Conservation (phyloP, 805 yeast genomes). For the Wickerhamiella vanderwaltii region DNA sequence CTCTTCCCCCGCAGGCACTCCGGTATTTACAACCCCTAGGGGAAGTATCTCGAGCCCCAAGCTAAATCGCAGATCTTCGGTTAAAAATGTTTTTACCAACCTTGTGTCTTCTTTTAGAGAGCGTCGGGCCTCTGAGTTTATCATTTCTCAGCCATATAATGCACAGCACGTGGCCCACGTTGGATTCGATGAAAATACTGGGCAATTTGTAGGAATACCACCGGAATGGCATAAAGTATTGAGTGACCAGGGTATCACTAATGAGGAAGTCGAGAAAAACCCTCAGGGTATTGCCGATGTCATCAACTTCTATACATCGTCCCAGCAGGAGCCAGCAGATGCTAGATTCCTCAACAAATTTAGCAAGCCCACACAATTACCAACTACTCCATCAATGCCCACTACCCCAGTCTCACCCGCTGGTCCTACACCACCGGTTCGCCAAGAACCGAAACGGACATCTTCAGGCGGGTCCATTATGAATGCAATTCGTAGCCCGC, state of each 20-base stretch:
- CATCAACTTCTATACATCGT: slow-evolving; percentile 53
- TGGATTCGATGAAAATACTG: slow-evolving; percentile 72
- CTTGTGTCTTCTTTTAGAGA: slow-evolving; percentile 11
- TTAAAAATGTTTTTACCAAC: slow-evolving; percentile 7
- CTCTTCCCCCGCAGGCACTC: not conserved
- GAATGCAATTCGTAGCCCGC: slow-evolving; percentile 9
- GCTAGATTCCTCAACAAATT: slow-evolving; percentile 21
- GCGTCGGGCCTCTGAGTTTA: slow-evolving; percentile 19
- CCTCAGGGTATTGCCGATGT: slow-evolving; percentile 92
- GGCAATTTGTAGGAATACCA: slow-evolving; percentile 85
- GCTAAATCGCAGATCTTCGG: slow-evolving; percentile 3
- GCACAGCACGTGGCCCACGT: slow-evolving; percentile 92
- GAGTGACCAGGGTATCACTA: slow-evolving; percentile 76
- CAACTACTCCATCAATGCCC: not conserved
- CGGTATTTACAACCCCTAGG: slow-evolving; percentile 1
- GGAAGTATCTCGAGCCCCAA: slow-evolving; percentile 4
- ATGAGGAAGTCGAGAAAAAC: slow-evolving; percentile 76
- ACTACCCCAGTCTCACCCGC: slow-evolving; percentile 3
- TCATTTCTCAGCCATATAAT: slow-evolving; percentile 84
- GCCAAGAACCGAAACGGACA: slow-evolving; percentile 8
- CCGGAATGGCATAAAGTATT: slow-evolving; percentile 81
- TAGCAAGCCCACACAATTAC: slow-evolving; percentile 8
- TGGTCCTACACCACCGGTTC: slow-evolving; percentile 1
- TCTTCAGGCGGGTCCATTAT: slow-evolving; percentile 7
- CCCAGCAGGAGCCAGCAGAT: slow-evolving; percentile 19